Evolutionary conservation across 192 early-diverging fungal genomes (phyloP).

Genomic region (Umbelopsis vinacea): DNA sequence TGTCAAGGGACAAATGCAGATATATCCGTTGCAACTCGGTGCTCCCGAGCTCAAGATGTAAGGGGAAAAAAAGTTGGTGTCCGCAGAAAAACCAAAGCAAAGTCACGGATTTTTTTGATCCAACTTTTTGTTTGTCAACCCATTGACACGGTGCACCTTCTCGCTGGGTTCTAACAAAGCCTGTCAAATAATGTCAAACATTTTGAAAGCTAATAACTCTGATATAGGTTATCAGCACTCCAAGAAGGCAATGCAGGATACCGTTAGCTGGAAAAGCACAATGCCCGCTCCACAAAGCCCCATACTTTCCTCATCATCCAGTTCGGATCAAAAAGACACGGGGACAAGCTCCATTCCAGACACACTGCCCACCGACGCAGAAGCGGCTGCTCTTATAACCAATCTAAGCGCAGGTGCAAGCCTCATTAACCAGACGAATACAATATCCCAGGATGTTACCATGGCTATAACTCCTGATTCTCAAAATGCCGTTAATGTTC

Average conservation of each 20-base stretch:
- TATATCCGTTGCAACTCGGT: too few relatives aligned
- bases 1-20: too few relatives aligned
- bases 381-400: conserved; percentile 7
- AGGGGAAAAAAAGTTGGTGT: background rate
- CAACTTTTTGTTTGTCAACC: background rate
- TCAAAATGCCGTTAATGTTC: background rate
- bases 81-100: background rate
- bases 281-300: background rate
- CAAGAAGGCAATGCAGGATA: background rate
- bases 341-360: background rate
- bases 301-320: conserved; percentile 2
- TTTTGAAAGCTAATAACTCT: conserved; percentile 22
- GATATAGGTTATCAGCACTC: conserved; percentile 4
- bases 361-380: conserved; percentile 1
- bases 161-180: conserved; percentile 21
- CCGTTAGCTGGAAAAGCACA: background rate
- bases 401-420: background rate
- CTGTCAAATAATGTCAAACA: conserved; percentile 25
- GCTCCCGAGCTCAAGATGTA: background rate
- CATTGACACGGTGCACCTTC: conserved; percentile 10
- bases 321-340: background rate
- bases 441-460: background rate
- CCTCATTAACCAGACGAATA: background rate
- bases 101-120: conserved; percentile 15
- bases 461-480: background rate